These are phyloP conservation scores for Camellia japonica DNA, from an alignment of 148 eudicot genomes.

Conservation along the genomic window DNA sequence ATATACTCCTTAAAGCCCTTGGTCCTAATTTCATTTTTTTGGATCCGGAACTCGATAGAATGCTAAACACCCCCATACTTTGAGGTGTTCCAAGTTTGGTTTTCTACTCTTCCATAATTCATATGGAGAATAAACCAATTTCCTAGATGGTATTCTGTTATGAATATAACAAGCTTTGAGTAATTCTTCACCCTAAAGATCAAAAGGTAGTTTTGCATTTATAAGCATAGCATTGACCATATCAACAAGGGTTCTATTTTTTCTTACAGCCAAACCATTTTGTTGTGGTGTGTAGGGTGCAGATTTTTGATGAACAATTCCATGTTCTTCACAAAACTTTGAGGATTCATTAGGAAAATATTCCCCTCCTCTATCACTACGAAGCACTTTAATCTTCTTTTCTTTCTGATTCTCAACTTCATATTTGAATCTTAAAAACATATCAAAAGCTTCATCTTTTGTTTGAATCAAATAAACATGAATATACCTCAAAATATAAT, in stretches of 20 bases:
- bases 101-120: conserved; percentile 12
- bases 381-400: background rate
- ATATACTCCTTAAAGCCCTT: background rate
- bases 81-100: background rate
- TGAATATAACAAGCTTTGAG: conserved; percentile 1
- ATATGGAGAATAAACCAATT: background rate
- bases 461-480: conserved; percentile 1
- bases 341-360: background rate
- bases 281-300: conserved; percentile 4
- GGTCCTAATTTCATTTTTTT: background rate
- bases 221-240: conserved; percentile 12
- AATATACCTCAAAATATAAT: conserved; percentile 6
- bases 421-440: background rate
- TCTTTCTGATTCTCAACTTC: conserved; percentile 9
- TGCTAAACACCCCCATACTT: background rate
- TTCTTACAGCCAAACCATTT: conserved; percentile 15
- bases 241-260: conserved; percentile 8
- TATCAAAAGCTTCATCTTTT: conserved; percentile 12
- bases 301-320: background rate
- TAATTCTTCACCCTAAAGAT: background rate
- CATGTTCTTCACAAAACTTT: conserved; percentile 1
- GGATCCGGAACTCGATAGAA: background rate
- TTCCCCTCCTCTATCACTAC: conserved; percentile 9
- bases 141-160: background rate
- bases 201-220: background rate